These are phyloP conservation scores for Camellia oleifera DNA, from an alignment of 179 eudicot species.

Conservation along the genomic window DNA sequence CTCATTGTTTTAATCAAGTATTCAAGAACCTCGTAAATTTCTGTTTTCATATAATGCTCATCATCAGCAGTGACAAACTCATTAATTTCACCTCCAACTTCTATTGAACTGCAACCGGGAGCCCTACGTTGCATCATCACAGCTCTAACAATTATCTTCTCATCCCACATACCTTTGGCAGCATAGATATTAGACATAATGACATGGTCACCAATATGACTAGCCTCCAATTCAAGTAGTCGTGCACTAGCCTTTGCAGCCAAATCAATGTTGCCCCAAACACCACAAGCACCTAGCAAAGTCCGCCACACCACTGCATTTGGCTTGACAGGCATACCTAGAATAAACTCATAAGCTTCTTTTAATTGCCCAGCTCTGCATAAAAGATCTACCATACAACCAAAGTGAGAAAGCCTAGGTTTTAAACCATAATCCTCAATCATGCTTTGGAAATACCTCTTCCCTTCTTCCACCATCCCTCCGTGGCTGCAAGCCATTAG, in stretches of 20 bases:
- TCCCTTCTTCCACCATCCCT: slow-evolving; percentile 44
- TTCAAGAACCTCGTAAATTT: slow-evolving; percentile 12
- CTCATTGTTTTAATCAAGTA: slow-evolving; percentile 11
- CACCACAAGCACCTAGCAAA: slow-evolving; percentile 43
- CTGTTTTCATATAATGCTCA: background rate
- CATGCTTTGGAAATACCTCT: slow-evolving; percentile 39
- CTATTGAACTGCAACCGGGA: slow-evolving; percentile 47
- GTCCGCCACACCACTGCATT: slow-evolving; percentile 46
- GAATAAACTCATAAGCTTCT: slow-evolving; percentile 40
- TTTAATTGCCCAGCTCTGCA: slow-evolving; percentile 42
- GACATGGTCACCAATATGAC: slow-evolving; percentile 37
- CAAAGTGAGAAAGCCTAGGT: slow-evolving; percentile 37
- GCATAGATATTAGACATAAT: slow-evolving; percentile 47
- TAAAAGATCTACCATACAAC: slow-evolving; percentile 49
- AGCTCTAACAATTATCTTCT: slow-evolving; percentile 36
- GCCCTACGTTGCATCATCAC: slow-evolving; percentile 21
- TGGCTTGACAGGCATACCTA: slow-evolving; percentile 27
- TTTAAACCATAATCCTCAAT: slow-evolving; percentile 25
- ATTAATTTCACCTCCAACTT: slow-evolving; percentile 27
- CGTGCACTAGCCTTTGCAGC: slow-evolving; percentile 29
- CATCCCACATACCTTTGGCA: slow-evolving; percentile 43
- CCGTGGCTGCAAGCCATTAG: slow-evolving; percentile 53
- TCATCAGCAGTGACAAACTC: slow-evolving; percentile 38
- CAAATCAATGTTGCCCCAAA: slow-evolving; percentile 33
- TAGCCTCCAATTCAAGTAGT: slow-evolving; percentile 31